Conservation (phyloP, 768 basidiomycete genomes). For the Dentipellis fragilis region DNA sequence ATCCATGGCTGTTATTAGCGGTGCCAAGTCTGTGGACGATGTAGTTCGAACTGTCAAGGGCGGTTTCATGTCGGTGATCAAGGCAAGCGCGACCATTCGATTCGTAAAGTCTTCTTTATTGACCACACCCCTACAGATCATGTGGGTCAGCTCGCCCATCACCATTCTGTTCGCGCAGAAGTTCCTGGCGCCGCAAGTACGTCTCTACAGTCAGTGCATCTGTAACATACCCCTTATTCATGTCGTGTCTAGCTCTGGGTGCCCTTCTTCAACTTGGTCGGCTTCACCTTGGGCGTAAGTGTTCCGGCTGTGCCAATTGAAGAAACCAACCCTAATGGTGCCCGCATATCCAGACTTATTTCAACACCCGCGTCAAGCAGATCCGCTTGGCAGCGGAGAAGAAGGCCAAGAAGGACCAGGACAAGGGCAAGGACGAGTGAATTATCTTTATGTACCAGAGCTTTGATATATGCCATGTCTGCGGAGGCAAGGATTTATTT, state of each 20-base stretch:
- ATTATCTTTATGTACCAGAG: background rate
- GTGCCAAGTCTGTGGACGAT: slow-evolving; percentile 57
- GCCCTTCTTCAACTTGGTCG: slow-evolving; percentile 74
- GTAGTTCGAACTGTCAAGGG: slow-evolving; percentile 57
- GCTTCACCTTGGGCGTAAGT: slow-evolving; percentile 69
- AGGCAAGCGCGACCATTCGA: slow-evolving; percentile 32
- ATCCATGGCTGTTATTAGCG: slow-evolving; percentile 78
- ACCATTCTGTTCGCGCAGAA: slow-evolving; percentile 70
- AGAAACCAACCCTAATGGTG: background rate
- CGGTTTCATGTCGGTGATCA: slow-evolving; percentile 66
- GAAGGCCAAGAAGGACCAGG: slow-evolving; percentile 22
- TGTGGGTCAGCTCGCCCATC: slow-evolving; percentile 71
- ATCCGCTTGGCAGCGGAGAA: slow-evolving; percentile 36
- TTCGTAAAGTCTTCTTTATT: background rate
- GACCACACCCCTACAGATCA: slow-evolving; percentile 36
- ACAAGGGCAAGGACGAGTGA: background rate
- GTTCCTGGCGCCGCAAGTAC: slow-evolving; percentile 67
- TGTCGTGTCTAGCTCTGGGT: slow-evolving; percentile 57
- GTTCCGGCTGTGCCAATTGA: slow-evolving; percentile 2
- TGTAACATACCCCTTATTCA: background rate
- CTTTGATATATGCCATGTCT: background rate
- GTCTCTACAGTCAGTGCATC: slow-evolving; percentile 10
- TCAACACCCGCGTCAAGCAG: slow-evolving; percentile 67
- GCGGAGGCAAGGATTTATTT: no score
- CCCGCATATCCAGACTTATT: slow-evolving; percentile 36